These are phyloP conservation scores for Chaetomium olivaceum DNA, from an alignment of 2,329 filamentous ascomycete genomes.

Conservation along the genomic window DNA sequence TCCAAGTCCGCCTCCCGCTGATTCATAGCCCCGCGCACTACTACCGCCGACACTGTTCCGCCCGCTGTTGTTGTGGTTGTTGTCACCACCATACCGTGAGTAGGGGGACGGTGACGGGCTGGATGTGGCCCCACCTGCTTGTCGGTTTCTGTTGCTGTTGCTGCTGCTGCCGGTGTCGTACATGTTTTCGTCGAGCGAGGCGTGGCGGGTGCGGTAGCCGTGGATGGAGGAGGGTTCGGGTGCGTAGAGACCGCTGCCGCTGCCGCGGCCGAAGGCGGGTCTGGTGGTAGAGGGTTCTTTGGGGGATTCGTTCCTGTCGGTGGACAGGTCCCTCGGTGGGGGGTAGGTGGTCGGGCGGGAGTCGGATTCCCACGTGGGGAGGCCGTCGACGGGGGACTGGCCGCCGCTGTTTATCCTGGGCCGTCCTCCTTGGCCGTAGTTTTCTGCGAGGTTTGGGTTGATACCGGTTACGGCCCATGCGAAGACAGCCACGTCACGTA, in stretches of 20 bases:
- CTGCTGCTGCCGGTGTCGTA: constrained; percentile 9
- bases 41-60: too few relatives aligned
- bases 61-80: not conserved
- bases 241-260: constrained; percentile 1
- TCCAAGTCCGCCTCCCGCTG: not conserved
- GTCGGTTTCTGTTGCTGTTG: not conserved
- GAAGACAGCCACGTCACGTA: constrained; percentile 84
- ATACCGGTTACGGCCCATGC: constrained; percentile 81
- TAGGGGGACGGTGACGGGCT: constrained; percentile 12
- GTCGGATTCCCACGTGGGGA: constrained; percentile 60
- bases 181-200: constrained; percentile 27
- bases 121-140: not conserved
- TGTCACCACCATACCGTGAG: not conserved
- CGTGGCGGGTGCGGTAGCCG: constrained; percentile 24
- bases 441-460: constrained; percentile 70
- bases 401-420: constrained; percentile 58
- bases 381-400: constrained; percentile 56
- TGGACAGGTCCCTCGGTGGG: constrained; percentile 42
- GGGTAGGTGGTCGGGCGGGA: constrained; percentile 37
- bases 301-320: constrained; percentile 20
- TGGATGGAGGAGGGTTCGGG: constrained; percentile 6
- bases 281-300: not conserved
- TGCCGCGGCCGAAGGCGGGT: not conserved
- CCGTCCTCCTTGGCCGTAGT: constrained; percentile 63
- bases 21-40: not conserved